Conservation (phyloP, 2,329 filamentous ascomycete species). For the Trichoderma harzianum region DNA sequence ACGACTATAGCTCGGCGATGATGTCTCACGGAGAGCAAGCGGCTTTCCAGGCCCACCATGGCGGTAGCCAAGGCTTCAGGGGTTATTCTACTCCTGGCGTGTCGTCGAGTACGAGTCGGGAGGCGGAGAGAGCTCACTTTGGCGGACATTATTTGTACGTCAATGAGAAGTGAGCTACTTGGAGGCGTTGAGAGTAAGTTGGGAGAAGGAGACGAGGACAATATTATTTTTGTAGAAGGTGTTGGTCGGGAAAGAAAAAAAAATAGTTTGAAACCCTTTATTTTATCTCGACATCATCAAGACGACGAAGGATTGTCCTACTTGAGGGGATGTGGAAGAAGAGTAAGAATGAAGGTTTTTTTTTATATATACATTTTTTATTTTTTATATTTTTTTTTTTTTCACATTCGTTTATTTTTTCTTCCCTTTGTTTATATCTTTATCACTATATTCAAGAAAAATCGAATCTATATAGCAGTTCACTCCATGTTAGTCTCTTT, state of each 20-base stretch:
- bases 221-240: not conserved
- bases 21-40: not conserved
- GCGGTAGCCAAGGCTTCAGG: not conserved
- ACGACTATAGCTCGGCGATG: not conserved
- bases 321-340: not conserved
- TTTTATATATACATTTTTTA: not conserved
- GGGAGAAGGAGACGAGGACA: not conserved
- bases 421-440: not conserved
- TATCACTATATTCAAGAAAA: not conserved
- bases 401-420: not conserved
- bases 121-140: not conserved
- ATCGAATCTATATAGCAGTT: not conserved
- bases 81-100: not conserved
- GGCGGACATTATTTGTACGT: not conserved
- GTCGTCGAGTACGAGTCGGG: not conserved
- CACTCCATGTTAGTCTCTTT: not conserved
- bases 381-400: not conserved
- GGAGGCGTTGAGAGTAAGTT: not conserved
- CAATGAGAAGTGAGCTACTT: not conserved
- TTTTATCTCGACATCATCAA: not conserved
- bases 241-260: not conserved
- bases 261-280: not conserved
- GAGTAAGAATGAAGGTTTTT: not conserved
- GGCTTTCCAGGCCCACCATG: slow-evolving; percentile 4
- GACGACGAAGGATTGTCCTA: not conserved